phyloP scores from a whole-genome alignment of 306 rosid genomes.

The Comarum palustre region DNA sequence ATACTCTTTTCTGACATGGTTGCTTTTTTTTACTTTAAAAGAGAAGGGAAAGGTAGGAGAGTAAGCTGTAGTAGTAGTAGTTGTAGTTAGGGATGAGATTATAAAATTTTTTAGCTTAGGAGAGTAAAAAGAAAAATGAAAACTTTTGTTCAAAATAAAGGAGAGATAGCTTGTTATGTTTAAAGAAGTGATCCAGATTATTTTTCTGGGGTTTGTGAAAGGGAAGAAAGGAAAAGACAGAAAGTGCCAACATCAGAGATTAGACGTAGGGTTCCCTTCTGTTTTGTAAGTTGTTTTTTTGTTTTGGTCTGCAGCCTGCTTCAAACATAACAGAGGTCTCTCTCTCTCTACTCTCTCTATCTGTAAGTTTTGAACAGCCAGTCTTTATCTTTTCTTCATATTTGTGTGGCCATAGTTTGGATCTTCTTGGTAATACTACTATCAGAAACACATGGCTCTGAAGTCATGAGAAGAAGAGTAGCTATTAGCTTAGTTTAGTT shows the following conservation, averaged over 20 bases:
- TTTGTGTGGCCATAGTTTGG: constrained; percentile 59
- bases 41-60: constrained; percentile 42
- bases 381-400: constrained; percentile 47
- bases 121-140: constrained; percentile 14
- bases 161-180: constrained; percentile 22
- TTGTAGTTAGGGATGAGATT: constrained; percentile 28
- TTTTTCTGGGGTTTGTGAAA: constrained; percentile 37
- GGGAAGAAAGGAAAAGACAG: constrained; percentile 85
- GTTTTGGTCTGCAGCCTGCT: constrained; percentile 31
- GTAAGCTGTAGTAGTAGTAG: neutral
- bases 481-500: constrained; percentile 7
- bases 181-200: constrained; percentile 24
- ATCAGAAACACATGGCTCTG: constrained; percentile 46
- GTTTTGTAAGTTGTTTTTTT: constrained; percentile 39
- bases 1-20: constrained; percentile 52
- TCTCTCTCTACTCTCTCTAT: constrained; percentile 30
- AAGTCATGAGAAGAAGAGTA: constrained; percentile 43
- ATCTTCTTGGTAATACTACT: constrained; percentile 46
- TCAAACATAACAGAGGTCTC: constrained; percentile 38
- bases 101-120: constrained; percentile 27
- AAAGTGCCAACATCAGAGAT: constrained; percentile 78
- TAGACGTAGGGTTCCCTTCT: constrained; percentile 70
- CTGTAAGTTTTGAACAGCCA: constrained; percentile 25
- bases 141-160: constrained; percentile 15
- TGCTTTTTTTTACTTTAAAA: constrained; percentile 50